phyloP scores from a whole-genome alignment of 805 yeast species.

The Sugiyamaella lignohabitans region DNA sequence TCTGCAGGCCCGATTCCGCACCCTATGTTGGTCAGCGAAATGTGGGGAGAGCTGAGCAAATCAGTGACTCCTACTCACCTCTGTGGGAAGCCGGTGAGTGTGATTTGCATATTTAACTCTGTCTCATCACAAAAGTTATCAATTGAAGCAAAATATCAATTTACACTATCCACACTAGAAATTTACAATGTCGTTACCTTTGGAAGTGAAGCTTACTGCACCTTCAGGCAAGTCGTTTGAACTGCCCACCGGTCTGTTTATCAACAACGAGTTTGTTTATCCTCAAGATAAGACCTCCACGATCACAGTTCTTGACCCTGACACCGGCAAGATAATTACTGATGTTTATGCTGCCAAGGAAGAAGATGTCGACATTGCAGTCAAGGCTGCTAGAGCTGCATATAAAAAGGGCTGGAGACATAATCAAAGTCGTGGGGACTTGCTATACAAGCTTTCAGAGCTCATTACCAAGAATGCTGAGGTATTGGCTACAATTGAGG shows the following conservation, averaged over 20 bases:
- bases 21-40: too few species aligned
- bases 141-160: too few species aligned
- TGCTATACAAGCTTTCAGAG: conserved; percentile 69
- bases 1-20: too few species aligned
- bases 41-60: too few species aligned
- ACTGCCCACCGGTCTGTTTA: conserved; percentile 85
- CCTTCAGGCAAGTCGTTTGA: conserved; percentile 47
- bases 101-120: too few species aligned
- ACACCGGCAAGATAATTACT: conserved; percentile 50
- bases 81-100: too few species aligned
- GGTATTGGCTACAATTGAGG: conserved; percentile 70
- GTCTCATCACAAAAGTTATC: too few species aligned
- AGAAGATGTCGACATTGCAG: conserved; percentile 76
- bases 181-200: conserved; percentile 9
- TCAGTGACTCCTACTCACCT: too few species aligned
- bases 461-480: conserved; percentile 68
- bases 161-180: too few species aligned
- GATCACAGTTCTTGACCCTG: conserved; percentile 45
- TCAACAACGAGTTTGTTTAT: conserved; percentile 66
- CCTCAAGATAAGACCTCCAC: conserved; percentile 44
- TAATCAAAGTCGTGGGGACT: conserved; percentile 43
- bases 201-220: conserved; percentile 8
- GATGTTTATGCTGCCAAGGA: conserved; percentile 65
- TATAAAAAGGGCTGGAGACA: conserved; percentile 28
- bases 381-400: conserved; percentile 77